Evolutionary conservation across 163 green algal genomes (phyloP).

Genomic region (Trebouxia gelatinosa): DNA sequence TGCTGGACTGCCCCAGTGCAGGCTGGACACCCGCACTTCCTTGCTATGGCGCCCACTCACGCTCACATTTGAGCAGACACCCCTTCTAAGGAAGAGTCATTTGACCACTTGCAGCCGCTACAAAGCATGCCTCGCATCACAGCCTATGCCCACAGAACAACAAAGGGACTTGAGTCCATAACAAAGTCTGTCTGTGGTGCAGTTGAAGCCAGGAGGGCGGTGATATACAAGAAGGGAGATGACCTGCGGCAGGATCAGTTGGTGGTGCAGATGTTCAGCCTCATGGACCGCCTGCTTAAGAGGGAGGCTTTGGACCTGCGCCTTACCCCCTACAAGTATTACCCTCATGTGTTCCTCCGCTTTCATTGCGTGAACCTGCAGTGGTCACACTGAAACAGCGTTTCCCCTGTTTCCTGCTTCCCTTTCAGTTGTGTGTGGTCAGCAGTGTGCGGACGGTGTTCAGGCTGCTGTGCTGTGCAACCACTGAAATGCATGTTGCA

Average conservation of each 20-base stretch:
- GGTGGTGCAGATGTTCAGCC: conserved; percentile 85
- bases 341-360: neutral
- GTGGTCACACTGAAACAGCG: neutral
- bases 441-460: too few relatives aligned
- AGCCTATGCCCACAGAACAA: neutral
- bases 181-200: neutral
- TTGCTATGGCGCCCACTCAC: too few relatives aligned
- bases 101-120: too few relatives aligned
- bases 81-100: too few relatives aligned
- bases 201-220: conserved; percentile 42
- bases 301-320: conserved; percentile 93
- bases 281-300: conserved; percentile 97
- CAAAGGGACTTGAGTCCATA: neutral
- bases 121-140: too few relatives aligned
- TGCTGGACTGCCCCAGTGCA: too few relatives aligned
- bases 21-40: too few relatives aligned
- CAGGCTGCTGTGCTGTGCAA: too few relatives aligned
- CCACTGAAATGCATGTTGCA: too few relatives aligned
- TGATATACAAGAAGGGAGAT: conserved; percentile 99
- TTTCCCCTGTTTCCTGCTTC: too few relatives aligned
- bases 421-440: too few relatives aligned
- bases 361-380: neutral
- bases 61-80: too few relatives aligned
- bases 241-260: conserved; percentile 93
- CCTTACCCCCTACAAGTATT: conserved; percentile 85